A percentile compares a stretch with the other conserved stretches of the same genome.
phyloP scores from a whole-genome alignment of 345 rosid species.

The Aquilaria yunnanensis region DNA sequence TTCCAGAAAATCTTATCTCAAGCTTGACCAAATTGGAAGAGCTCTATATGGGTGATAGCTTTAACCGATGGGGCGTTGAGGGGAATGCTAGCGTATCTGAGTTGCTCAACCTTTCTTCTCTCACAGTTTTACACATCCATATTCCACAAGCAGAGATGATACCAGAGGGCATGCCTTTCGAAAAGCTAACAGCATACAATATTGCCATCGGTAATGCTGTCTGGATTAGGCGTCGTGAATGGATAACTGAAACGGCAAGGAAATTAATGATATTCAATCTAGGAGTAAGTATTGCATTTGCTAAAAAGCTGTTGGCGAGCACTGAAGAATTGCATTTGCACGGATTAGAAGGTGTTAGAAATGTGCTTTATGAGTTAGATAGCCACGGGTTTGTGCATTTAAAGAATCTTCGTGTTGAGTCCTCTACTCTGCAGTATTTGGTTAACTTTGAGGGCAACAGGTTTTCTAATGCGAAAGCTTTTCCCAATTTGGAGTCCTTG shows the following conservation, averaged over 20 bases:
- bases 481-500: neutral
- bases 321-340: conserved; percentile 5
- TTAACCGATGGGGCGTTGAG: conserved; percentile 9
- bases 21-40: conserved; percentile 23
- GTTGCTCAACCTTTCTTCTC: conserved; percentile 10
- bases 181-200: neutral
- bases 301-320: neutral
- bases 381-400: neutral
- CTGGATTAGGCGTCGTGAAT: too few species aligned
- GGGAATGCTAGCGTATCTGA: conserved; percentile 19
- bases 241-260: neutral
- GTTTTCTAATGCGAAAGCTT: neutral
- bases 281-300: neutral
- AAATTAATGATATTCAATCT: neutral
- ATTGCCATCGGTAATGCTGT: neutral
- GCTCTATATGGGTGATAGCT: conserved; percentile 6
- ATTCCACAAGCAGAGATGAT: conserved; percentile 6
- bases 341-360: neutral
- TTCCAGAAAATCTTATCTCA: conserved; percentile 11
- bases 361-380: conserved; percentile 1
- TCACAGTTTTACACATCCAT: conserved; percentile 9
- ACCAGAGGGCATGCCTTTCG: conserved; percentile 2
- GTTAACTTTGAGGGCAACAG: neutral
- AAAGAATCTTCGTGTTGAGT: neutral
- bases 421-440: neutral